A percentile compares a stretch with the other conserved stretches of the same genome.
phyloP scores from a whole-genome alignment of 1,284 basidiomycete genomes.

The Sanghuangporus baumii region DNA sequence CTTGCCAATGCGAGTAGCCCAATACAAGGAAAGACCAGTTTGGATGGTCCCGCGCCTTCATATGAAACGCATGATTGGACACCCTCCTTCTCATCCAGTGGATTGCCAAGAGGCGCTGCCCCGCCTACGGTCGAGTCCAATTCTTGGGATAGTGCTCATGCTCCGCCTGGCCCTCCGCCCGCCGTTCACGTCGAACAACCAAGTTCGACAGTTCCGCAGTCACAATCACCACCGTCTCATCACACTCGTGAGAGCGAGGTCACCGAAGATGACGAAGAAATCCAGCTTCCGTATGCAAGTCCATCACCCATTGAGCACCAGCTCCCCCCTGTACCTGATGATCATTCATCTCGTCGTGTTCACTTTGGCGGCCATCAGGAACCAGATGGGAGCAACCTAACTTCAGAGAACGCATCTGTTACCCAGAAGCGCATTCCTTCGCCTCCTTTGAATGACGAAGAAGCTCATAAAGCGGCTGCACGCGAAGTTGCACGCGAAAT shows the following conservation, averaged over 20 bases:
- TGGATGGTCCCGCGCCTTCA: conserved; percentile 10
- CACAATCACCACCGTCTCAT: neutral
- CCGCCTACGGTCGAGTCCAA: conserved; percentile 10
- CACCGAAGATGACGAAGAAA: conserved; percentile 7
- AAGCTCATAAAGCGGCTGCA: conserved; percentile 56
- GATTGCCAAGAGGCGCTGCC: conserved; percentile 16
- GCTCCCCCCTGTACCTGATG: neutral
- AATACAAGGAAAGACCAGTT: neutral
- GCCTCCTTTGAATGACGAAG: conserved; percentile 31
- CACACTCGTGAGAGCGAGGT: neutral
- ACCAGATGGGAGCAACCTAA: neutral
- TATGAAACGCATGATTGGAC: conserved; percentile 4
- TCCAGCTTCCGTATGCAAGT: conserved; percentile 16
- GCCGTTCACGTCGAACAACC: neutral
- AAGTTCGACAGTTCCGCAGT: neutral
- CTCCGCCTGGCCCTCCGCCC: neutral
- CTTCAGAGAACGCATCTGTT: neutral
- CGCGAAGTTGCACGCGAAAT: conserved; percentile 61
- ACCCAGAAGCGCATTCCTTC: conserved; percentile 25
- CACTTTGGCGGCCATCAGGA: neutral
- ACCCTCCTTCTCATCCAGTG: neutral
- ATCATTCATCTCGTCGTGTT: conserved; percentile 4
- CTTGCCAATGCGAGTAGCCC: conserved; percentile 7
- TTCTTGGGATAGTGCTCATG: conserved; percentile 9
- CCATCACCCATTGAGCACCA: neutral